Evolutionary conservation across 2,329 filamentous ascomycete genomes (phyloP), one percentile per base, ranked within the genome.

Genomic region (Penicillium concentricum): DNA sequence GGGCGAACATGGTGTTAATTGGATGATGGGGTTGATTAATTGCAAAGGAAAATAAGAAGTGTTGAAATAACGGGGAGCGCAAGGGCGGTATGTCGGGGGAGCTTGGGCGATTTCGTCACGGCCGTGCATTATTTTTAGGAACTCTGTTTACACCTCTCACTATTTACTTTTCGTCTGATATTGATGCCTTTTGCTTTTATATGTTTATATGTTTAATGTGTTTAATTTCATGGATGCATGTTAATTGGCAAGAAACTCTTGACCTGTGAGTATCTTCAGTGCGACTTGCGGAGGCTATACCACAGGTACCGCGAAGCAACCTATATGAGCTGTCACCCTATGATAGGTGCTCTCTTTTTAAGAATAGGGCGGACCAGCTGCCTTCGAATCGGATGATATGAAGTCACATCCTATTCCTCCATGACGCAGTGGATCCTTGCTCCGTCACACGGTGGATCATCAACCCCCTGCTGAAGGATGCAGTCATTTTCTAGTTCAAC

Each of bases 1-100:
- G 72, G 50, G 72, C 70, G 54, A 76, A 76, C 74, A 76, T 76
- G 45, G 38, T 67, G 30, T 12, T 20, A 37, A 46, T 42, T 39
- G 32, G 32, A 16, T 42, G 20, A 30, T 28, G 15, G 26, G 15
- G 35, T 46, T 35, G 20, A 35, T n/a, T 13, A 6, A 34, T 24
- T 15, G 10, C n/a, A 16, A 46, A 46, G 15, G 30, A 22, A 32
- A 13, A 28, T 16, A 22, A 46, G 45, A 34, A 42, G 32, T 47
- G 15, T 26, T 16, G 16, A 32, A 18, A 37, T 18, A 32, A 22
- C 10, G 30, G n/a, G 30, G 44, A 24, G 38, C 22, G 34, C 32
- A 32, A 24, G 44, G 48, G 32, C 42, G 37, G 42, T 41, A 41
- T 20, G 41, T 51, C 16, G 38, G 18, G 39, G 44, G 30, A 51